Base-by-base conservation (phyloP, 495 filamentous ascomycete species). In the Coniosporium apollinis region DNA sequence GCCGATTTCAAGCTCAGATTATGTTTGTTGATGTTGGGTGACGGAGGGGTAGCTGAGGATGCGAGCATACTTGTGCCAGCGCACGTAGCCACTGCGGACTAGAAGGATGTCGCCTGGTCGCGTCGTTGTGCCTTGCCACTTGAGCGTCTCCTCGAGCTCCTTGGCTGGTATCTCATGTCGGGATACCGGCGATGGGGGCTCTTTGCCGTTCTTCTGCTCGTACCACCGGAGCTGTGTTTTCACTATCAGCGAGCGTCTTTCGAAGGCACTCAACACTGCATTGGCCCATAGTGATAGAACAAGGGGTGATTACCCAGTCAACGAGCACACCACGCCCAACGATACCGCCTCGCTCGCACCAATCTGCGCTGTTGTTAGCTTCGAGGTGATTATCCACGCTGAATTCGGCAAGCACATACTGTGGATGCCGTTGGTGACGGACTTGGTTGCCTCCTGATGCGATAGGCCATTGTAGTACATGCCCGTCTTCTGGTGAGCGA, bases 261-360 rank as follows among this genome's bases (percentile, higher is more conserved):
- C n/a, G n/a, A n/a, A n/a, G n/a, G n/a, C n/a, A n/a, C n/a, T n/a
- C n/a, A n/a, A n/a, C n/a, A n/a, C n/a, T n/a, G n/a, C n/a, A n/a
- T n/a, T n/a, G n/a, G n/a, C n/a, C n/a, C n/a, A n/a, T n/a, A n/a
- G n/a, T n/a, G n/a, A n/a, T n/a, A n/a, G n/a, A n/a, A n/a, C n/a
- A n/a, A n/a, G n/a, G n/a, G n/a, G n/a, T n/a, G n/a, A n/a, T n/a
- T 32, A 32, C 30, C 42, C 66, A 70, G 49, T 69, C 66, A 30
- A 73, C 47, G 11, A 75, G 60, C 17, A 75, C 58, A 4, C 69
- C 67, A 5, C 69, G 67, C n/a, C 68, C 69, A 19, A 67, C 60
- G 19, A 73, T 65, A 10, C 43, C 43, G 17, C 44, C 47, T n/a
- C 44, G 45, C 30, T 36, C 36, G 30, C 18, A 44, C 36, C 30